Base-by-base conservation (phyloP, 2,329 filamentous ascomycete genomes). In the Aphanoascus verrucosus region DNA sequence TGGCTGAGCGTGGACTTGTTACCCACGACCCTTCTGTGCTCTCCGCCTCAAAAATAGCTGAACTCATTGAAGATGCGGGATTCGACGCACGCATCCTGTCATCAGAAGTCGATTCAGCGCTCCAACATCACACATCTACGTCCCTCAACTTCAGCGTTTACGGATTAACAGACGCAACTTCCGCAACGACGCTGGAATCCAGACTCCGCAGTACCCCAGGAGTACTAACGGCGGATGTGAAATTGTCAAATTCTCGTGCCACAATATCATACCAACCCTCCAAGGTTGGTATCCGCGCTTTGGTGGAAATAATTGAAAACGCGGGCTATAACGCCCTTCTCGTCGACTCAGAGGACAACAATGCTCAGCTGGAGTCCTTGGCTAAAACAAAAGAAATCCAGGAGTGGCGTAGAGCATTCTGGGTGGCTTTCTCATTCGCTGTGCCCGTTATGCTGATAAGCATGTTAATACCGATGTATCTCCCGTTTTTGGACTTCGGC, bases 331-430 rank as follows among this genome's bases (percentile, higher is more conserved):
- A 96, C 65, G 93, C 91, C 1, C 74, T 98, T 1, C 80, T 97
- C 9, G 84, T 90, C 0, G 91, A 97, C 60, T 85, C 83, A 51
- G 88, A 97, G 62, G 93, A 98, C 71, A 97, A 94, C 67, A 94
- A 94, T 64, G 91, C 93, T 1, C 93, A 98, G 66, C 79, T 98
- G 1, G 89, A 97, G 68, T 97, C 93, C 1, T 77, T 98, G 1
- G 86, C 93, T 7, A 98, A 98, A 72, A 97, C 93, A 0, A 87
- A 88, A 61, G 93, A 98, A 69, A 95, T 98, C 57, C 86, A 85
- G 58, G 89, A 95, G 69, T 98, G 93, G 93, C 82, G 81, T 57
- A 80, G 76, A 31, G 88, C 89, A 0, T 94, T 97, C 69, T 77
- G 79, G 57, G 77, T 85, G 6, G 95, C 89, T 0, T 63, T 88